Conservation (phyloP, 805 yeast genomes). For the Candida insectalens region DNA sequence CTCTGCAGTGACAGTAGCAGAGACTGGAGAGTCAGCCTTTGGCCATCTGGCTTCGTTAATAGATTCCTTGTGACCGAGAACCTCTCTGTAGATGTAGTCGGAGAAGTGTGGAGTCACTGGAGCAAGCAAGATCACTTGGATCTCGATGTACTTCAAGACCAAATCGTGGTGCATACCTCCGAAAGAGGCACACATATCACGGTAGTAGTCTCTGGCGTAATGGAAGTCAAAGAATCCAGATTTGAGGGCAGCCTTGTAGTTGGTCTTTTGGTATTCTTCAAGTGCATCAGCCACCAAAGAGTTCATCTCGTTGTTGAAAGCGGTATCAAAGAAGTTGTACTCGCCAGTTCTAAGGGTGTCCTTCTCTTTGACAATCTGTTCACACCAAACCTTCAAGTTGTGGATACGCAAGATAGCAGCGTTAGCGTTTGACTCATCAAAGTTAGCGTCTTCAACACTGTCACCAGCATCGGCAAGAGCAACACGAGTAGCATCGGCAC, state of each 20-base stretch:
- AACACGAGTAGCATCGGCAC: slow-evolving; percentile 96
- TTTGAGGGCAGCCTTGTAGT: slow-evolving; percentile 84
- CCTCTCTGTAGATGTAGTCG: slow-evolving; percentile 81
- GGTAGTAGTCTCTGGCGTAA: slow-evolving; percentile 90
- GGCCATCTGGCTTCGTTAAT: slow-evolving; percentile 77
- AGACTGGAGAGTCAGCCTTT: slow-evolving; percentile 55
- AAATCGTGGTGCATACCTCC: slow-evolving; percentile 77
- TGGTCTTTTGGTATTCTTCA: slow-evolving; percentile 59
- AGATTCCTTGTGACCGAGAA: slow-evolving; percentile 54
- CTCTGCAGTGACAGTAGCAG: slow-evolving; percentile 52
- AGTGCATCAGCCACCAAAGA: slow-evolving; percentile 64
- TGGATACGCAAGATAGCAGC: slow-evolving; percentile 92
- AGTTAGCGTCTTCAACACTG: slow-evolving; percentile 93
- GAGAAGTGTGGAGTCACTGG: slow-evolving; percentile 96
- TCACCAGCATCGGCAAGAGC: slow-evolving; percentile 99
- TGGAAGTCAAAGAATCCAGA: slow-evolving; percentile 90
- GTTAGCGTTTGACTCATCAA: slow-evolving; percentile 92
- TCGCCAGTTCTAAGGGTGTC: slow-evolving; percentile 49
- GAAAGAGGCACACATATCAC: slow-evolving; percentile 54
- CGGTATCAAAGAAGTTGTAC: slow-evolving; percentile 67
- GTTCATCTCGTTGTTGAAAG: slow-evolving; percentile 93
- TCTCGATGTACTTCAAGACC: slow-evolving; percentile 72
- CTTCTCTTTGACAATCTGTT: slow-evolving; percentile 49
- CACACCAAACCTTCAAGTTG: slow-evolving; percentile 93
- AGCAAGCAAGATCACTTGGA: slow-evolving; percentile 73